Percentiles rank a stretch among this genome's conserved stretches.
phyloP scores from a whole-genome alignment of 345 rosid genomes.

The Gossypium anomalum region DNA sequence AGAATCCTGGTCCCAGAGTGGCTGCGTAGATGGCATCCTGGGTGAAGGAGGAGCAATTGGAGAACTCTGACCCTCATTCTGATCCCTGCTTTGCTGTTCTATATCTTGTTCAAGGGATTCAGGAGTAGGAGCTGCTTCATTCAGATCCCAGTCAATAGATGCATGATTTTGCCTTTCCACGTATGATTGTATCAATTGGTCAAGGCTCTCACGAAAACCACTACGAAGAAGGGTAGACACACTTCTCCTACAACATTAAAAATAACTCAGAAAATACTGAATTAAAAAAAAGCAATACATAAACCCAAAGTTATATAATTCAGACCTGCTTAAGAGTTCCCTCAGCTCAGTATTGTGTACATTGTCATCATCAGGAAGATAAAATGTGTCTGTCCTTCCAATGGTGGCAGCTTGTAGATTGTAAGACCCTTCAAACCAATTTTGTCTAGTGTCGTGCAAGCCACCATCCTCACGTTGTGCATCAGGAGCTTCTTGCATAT shows the following conservation, averaged over 20 bases:
- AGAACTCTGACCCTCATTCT: conserved; percentile 48
- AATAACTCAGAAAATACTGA: conserved; percentile 12
- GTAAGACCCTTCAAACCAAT: conserved; percentile 56
- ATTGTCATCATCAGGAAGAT: conserved; percentile 60
- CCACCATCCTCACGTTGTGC: conserved; percentile 35
- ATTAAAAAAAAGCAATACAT: not conserved
- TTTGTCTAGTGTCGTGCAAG: conserved; percentile 50
- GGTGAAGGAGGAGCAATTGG: conserved; percentile 44
- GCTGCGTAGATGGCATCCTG: conserved; percentile 41
- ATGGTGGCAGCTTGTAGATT: conserved; percentile 36
- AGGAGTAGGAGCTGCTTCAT: conserved; percentile 46
- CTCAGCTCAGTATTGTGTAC: conserved; percentile 64
- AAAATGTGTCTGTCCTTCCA: conserved; percentile 48
- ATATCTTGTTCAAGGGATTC: conserved; percentile 42
- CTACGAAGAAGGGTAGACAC: conserved; percentile 90
- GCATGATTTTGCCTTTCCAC: conserved; percentile 79
- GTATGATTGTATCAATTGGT: conserved; percentile 77
- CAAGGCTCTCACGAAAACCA: conserved; percentile 84
- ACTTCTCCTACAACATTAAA: conserved; percentile 61
- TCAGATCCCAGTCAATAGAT: conserved; percentile 61
- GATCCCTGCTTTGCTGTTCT: conserved; percentile 51
- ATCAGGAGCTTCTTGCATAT: conserved; percentile 36
- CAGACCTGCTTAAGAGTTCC: conserved; percentile 79
- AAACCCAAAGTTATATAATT: conserved; percentile 14
- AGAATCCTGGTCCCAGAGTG: conserved; percentile 63